Base-by-base conservation (phyloP, 148 eudicot species). In the Tetragonia tetragonoides region DNA sequence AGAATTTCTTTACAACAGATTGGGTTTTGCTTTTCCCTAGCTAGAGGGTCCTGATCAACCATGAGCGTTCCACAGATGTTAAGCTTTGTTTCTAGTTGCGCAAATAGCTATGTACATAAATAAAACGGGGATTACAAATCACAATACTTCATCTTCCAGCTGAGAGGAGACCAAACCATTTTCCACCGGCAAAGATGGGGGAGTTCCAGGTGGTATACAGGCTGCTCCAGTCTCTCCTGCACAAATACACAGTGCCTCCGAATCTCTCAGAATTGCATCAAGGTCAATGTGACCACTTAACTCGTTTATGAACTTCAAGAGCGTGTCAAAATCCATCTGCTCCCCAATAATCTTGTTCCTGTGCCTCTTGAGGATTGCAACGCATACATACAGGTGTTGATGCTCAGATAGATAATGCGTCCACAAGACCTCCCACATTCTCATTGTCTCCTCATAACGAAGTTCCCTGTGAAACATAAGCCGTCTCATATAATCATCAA, bases 141-240 rank as follows among this genome's bases (percentile, higher is more conserved):
- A 93, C 84, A 91, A 86, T 53, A 91, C 72, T 56, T 89, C 90
- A 75, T 94, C 99, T 63, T 95, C 97, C 38, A 82, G 90, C 68
- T 91, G 95, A 66, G 92, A 85, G 17, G 88, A 88, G 14, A 82
- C 71, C 16, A 85, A 81, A 23, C 82, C 87, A 57, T 89, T 86
- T 39, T 87, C 91, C 4, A 87, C 17, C 1, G 93, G 93, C 72
- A 95, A 68, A 34, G 97, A 89, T 51, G 99, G 99, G 17, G 96
- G 96, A 68, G 99, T 95, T 24, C 99, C 99, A 14, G 99, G 97
- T 67, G 99, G 99, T 76, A 95, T 95, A 74, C 89, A 86, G 42
- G 97, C 96, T 3, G 86, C 96, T 24, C 99, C 99, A 23, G 89
- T 88, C 81, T 95, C 99, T 53, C 99, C 99, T n/a, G 94, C 94